Base-by-base conservation (phyloP, 257 asterid genomes). In the Rehmannia glutinosa region DNA sequence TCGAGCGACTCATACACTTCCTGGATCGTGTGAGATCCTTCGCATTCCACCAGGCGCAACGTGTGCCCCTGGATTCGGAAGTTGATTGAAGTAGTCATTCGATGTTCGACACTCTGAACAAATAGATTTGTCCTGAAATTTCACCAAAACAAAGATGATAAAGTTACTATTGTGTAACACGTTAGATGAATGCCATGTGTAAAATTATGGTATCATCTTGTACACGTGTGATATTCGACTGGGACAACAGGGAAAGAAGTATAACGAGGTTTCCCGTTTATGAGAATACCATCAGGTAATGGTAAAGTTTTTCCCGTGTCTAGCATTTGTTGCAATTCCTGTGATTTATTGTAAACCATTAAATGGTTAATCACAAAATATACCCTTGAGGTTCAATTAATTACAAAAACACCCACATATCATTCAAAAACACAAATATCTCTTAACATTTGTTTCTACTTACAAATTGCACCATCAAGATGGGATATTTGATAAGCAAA, bases 21-120 rank as follows among this genome's bases (percentile, higher is more conserved):
- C 35, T 87, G 97, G 72, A 72, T 17, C 0, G 94, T 84, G 71
- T 89, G 96, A 0, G 94, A 76, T 16, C 98, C 97, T 77, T 92
- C 96, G n/a, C 82, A 82, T 77, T 89, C 98, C 20, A 92, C 92
- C 30, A 92, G 76, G n/a, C 0, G 58, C 36, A 92, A 32, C 0
- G 25, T 66, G 72, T 92, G 98, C 2, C 84, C 88, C 69, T 92
- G 98, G 56, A 87, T 85, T 55, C 92, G 77, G 35, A 89, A 74
- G 85, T 89, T 92, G 2, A 92, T 81, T 1, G 98, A 83, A 4
- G 92, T 85, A 8, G 84, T 45, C 36, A 87, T 11, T 82, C 90
- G 2, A 89, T 20, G 62, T 87, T 92, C 1, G 96, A 83, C 51
- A 92, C 96, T 68, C 96, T 74, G 50, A 89, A 60, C 73, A 89